Evolutionary conservation across 768 basidiomycete species (phyloP), one percentile per base, ranked within the genome.

Genomic region (Phlebiopsis gigantea): DNA sequence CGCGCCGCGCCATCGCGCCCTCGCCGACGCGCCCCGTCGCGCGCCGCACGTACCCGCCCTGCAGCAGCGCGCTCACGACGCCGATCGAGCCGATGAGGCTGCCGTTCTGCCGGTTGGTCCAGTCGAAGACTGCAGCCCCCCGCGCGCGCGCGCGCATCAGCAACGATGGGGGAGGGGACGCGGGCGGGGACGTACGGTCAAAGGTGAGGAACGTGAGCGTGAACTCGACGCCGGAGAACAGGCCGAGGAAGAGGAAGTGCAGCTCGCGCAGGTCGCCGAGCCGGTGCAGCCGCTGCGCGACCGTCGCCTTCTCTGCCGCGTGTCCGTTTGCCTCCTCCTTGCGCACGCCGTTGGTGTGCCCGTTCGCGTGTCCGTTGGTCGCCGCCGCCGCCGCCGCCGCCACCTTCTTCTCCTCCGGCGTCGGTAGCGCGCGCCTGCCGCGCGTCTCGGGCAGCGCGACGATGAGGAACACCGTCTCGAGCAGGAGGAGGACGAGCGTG

Each of bases 221-320:
- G 71, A 98, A 98, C 68, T 99, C 96, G 49, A 97, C 83, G 12
- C 95, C 96, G 1, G 95, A 95, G 71, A 99, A 98, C 49, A 96
- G 68, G 52, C 87, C 81, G 58, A 98, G 74, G 76, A 98, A 99
- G 46, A 85, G 70, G 68, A 93, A 88, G 68, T 98, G 95, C 15
- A 90, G 69, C 44, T 73, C 71, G 39, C 87, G 84, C 44, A 95
- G 75, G 8, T 75, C 68, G 62, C 74, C 77, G 50, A 98, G 79
- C 24, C 78, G 67, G 22, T 66, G 59, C 53, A 92, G 71, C 30
- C 90, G 81, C 54, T 81, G 72, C 62, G 81, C 73, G 14, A 70
- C 67, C 24, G 63, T 62, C 50, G 61, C 60, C 19, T 54, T 54
- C 15, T 59, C 26, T 25, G 51, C 4, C 56, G 25, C 28, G 17